Evolutionary conservation across 257 asterid species (phyloP), one percentile per base, ranked within the genome.

Genomic region (Primulina tabacum): DNA sequence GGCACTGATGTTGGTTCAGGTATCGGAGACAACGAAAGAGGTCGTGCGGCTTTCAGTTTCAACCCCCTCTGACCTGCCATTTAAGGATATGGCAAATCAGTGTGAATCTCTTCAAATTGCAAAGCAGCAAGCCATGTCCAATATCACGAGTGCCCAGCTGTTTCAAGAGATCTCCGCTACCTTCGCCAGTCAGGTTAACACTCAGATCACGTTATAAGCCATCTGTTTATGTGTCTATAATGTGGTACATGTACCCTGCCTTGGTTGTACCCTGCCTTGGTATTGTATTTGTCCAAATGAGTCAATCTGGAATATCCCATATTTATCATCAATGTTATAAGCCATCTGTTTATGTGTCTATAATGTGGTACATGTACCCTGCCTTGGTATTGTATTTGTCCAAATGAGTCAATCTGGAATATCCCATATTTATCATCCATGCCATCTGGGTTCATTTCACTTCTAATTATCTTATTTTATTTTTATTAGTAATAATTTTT

Each of bases 1-100:
- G 52, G 47, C 59, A 70, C 20, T 60, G 75, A 74, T 38, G 60
- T 74, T 81, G 67, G 18, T 79, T 50, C 83, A 89, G 96, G 86
- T 87, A 29, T 74, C 88, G 5, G 90, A 87, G 75, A 82, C 88
- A 38, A 80, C 87, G 64, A 80, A 79, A 76, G 89, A 87, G 68
- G 91, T 84, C 43, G 83, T 78, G 50, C 82, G 81, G 38, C 38
- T 67, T 71, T 68, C 56, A 47, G 56, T 47, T 16, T 47, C 56
- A 47, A 81, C 18, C 63, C 82, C 62, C 20, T 47, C 56, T 16
- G 56, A 47, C 56, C 56, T 47, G 56, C 56, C 56, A 47, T 47
- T 47, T 47, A 47, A 47, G 56, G 56, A 47, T 14, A 47, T 47
- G 56, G 56, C 56, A 16, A 16, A 47, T 47, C 56, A 47, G 56